Base-by-base conservation (phyloP, 2,329 filamentous ascomycete species). In the Fusarium irregulare region DNA sequence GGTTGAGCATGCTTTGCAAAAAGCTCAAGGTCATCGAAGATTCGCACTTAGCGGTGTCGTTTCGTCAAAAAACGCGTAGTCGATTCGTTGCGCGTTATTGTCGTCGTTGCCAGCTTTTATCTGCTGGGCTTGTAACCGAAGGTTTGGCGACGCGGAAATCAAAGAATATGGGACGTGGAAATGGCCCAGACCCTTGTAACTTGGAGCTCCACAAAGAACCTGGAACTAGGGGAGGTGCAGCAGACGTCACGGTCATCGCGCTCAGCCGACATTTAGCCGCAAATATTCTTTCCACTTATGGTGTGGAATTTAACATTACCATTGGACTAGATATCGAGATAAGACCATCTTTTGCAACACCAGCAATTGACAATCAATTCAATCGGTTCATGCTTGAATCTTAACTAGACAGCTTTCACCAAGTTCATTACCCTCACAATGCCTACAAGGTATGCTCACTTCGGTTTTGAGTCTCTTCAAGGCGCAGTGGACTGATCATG, bases 1-100 rank as follows among this genome's bases (percentile, higher is more conserved):
- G 66, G 67, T 60, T 73, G 60, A 32, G 60, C 76, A 78, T 78
- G 66, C 75, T 77, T 76, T 66, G 66, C 62, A 71, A 71, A 73
- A 71, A 44, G 48, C 66, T 57, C 51, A 61, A 28, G 49, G 63
- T 65, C 53, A 55, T 42, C 44, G n/a, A 64, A 51, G 18, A 20
- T 58, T 48, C 23, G 28, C 23, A 47, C 25, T 71, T 56, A 60
- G 45, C 51, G 41, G 25, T 57, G 32, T n/a, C 21, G 40, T 62
- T 12, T 23, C 45, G 18, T 44, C 21, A 45, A 44, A 27, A 42
- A 47, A 56, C 56, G 46, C 64, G 64, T 56, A 27, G 6, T 18
- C 9, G 12, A 20, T 56, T 28, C 49, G 57, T 40, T 46, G 53
- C 45, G 53, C 51, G 63, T 49, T 37, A 37, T 66, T n/a, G 42